phyloP scores from a whole-genome alignment of 2,329 filamentous ascomycete species.

The Fusarium keratoplasticum region DNA sequence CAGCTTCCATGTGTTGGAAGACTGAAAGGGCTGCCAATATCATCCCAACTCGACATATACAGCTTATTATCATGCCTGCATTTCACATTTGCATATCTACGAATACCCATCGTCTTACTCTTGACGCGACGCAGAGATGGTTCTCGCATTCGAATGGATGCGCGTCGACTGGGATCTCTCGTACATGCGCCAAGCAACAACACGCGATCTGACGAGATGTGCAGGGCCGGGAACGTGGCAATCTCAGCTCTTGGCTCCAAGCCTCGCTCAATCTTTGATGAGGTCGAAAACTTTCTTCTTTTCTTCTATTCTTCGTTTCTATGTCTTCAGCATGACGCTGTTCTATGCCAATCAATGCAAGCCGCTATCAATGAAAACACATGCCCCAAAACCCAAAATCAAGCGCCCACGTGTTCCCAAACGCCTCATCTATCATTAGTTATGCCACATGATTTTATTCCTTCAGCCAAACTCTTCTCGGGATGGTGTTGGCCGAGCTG shows the following conservation, averaged over 20 bases:
- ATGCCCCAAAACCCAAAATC: background rate
- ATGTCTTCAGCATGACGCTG: background rate
- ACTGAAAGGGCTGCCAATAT: background rate
- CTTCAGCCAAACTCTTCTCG: background rate
- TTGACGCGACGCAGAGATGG: background rate
- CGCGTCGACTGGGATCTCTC: background rate
- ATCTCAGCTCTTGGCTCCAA: background rate
- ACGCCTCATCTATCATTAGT: constrained; percentile 7
- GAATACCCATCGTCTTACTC: background rate
- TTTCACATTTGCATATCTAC: background rate
- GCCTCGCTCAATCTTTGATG: background rate
- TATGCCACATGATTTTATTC: background rate
- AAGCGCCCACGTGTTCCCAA: constrained; percentile 5
- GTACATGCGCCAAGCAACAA: background rate
- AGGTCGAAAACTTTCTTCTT: background rate
- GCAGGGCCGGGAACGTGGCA: background rate
- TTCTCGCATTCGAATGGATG: background rate
- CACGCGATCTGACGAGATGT: background rate
- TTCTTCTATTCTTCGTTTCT: background rate
- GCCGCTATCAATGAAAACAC: background rate
- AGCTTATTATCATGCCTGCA: background rate
- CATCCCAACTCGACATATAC: background rate
- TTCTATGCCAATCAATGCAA: background rate
- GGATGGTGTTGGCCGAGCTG: background rate
- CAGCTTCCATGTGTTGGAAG: background rate